These are phyloP conservation scores for Fusarium nematophilum DNA, from an alignment of 2,329 filamentous ascomycete genomes.

Conservation along the genomic window DNA sequence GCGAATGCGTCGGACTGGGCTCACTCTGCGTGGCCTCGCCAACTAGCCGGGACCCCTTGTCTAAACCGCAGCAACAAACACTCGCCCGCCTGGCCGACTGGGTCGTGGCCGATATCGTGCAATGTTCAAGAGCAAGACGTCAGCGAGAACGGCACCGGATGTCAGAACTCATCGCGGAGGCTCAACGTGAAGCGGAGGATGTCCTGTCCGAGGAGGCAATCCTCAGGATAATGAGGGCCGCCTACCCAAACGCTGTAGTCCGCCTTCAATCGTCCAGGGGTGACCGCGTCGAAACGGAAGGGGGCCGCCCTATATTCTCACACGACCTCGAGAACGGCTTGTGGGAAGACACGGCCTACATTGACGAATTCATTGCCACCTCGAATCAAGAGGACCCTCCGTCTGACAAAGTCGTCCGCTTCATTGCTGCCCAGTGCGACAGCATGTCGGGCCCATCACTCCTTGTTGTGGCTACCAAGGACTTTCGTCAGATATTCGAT, in stretches of 20 bases:
- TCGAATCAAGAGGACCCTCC: constrained; percentile 49
- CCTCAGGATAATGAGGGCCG: constrained; percentile 43
- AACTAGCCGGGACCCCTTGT: constrained; percentile 47
- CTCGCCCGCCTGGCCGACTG: constrained; percentile 45
- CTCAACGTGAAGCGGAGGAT: constrained; percentile 39
- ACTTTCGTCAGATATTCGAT: constrained; percentile 58
- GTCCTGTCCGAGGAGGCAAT: constrained; percentile 36
- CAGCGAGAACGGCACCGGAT: constrained; percentile 54
- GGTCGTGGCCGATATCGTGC: constrained; percentile 55
- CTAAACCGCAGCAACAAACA: constrained; percentile 42
- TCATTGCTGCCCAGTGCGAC: constrained; percentile 51
- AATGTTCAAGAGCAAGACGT: constrained; percentile 50
- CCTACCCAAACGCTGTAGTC: constrained; percentile 50
- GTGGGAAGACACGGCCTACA: constrained; percentile 56
- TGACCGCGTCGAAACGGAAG: constrained; percentile 41
- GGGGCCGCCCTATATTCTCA: constrained; percentile 41
- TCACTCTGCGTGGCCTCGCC: constrained; percentile 57
- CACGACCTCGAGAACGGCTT: constrained; percentile 51
- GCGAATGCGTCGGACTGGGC: constrained; percentile 54
- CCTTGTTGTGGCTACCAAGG: constrained; percentile 53
- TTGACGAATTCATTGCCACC: constrained; percentile 52
- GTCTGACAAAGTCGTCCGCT: constrained; percentile 48
- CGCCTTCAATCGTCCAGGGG: constrained; percentile 43
- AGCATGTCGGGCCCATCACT: constrained; percentile 46
- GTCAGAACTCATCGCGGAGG: constrained; percentile 47